Conservation (phyloP, 164 flowering plant genomes). For the Stephania japonica region DNA sequence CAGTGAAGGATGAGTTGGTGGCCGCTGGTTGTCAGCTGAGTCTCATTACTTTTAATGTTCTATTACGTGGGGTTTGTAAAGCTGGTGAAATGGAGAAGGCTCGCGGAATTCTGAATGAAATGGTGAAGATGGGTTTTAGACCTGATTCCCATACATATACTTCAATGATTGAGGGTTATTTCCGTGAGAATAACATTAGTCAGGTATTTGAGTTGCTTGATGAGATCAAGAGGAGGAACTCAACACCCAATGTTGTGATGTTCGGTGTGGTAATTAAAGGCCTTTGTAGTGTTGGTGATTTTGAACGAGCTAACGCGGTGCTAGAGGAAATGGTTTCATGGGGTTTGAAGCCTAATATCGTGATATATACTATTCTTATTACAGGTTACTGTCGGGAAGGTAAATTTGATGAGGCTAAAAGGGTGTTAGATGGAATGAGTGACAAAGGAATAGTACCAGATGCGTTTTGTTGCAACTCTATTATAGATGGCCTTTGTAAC, state of each 20-base stretch:
- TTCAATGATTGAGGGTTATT: conserved; percentile 52
- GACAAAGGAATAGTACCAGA: conserved; percentile 58
- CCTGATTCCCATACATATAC: conserved; percentile 44
- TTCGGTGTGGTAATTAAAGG: conserved; percentile 44
- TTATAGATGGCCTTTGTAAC: conserved; percentile 59
- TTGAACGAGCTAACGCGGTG: conserved; percentile 28
- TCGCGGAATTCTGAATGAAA: conserved; percentile 39
- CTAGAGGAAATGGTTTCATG: conserved; percentile 30
- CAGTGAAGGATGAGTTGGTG: conserved; percentile 49
- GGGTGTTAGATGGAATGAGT: conserved; percentile 42
- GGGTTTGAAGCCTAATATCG: conserved; percentile 49
- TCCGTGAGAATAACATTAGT: conserved; percentile 24
- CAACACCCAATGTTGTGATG: conserved; percentile 33
- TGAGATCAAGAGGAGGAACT: conserved; percentile 50
- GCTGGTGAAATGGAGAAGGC: conserved; percentile 48
- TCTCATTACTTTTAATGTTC: conserved; percentile 35
- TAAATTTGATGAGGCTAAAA: conserved; percentile 39
- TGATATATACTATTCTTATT: conserved; percentile 47
- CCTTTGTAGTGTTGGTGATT: conserved; percentile 40
- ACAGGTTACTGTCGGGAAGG: conserved; percentile 37
- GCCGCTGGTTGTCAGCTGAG: conserved; percentile 32
- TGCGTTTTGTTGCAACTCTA: conserved; percentile 52
- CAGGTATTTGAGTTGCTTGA: conserved; percentile 36
- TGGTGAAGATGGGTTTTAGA: conserved; percentile 34
- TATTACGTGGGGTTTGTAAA: conserved; percentile 50